Base-by-base conservation (phyloP, 768 basidiomycete genomes). In the Pisolithus marmoratus region DNA sequence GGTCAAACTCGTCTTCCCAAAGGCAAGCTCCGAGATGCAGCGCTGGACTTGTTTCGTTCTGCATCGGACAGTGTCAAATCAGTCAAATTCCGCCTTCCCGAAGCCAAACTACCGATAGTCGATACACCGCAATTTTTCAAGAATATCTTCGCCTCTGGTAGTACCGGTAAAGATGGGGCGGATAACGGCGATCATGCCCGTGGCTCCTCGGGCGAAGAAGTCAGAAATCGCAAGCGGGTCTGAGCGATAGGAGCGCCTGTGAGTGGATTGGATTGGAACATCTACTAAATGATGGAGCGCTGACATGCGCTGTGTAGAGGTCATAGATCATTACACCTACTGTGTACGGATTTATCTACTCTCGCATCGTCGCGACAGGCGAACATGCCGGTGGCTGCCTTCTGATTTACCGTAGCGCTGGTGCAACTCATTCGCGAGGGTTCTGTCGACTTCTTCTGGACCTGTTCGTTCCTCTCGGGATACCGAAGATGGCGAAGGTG, bases 301-400 rank as follows among this genome's bases (percentile, higher is more conserved):
- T 27, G 40, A 29, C 24, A 19, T 40, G n/a, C 22, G n/a, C n/a
- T n/a, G 50, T 46, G 41, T 41, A n/a, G 63, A 87, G 85, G 62
- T 70, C 80, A 23, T 80, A 83, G 53, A 80, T 94, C n/a, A 37
- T 92, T 2, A 84, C 85, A 0, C 91, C 92, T 1, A 69, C 82
- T 4, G 31, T 90, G 34, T 93, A 85, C 59, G 88, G 90, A 6
- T 62, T 83, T 17, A 72, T 87, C 8, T 94, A 84, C 61, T 74
- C 79, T 55, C 75, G 73, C 49, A 94, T 88, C 1, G 89, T 91
- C 15, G 80, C 78, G 9, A 74, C 74, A 79, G 37, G 77, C 81
- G 4, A 82, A 94, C 8, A 87, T 93, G 68, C 72, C 82, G 52
- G 69, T 87, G 22, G 75, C 80, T 5, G 65, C 74, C 24, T 67